phyloP scores from a whole-genome alignment of 805 yeast species.

The Kodamaea fukazawae region DNA sequence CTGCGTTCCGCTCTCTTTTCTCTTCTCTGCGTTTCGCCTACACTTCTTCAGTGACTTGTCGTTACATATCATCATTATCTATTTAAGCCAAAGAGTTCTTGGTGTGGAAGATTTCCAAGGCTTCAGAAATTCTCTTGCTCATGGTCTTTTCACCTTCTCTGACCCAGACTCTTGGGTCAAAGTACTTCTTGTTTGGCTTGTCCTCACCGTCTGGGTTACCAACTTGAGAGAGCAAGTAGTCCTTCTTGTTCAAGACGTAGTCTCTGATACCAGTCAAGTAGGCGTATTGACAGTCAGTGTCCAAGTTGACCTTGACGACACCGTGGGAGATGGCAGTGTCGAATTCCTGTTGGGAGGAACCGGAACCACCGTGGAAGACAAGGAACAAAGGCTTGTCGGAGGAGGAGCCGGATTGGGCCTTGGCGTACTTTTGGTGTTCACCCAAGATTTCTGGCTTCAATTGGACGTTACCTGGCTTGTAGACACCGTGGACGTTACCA shows the following conservation, averaged over 20 bases:
- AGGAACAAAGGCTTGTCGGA: slow-evolving; percentile 79
- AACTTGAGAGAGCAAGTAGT: slow-evolving; percentile 81
- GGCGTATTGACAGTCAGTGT: slow-evolving; percentile 98
- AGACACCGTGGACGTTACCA: slow-evolving; percentile 99
- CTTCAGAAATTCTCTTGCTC: slow-evolving; percentile 79
- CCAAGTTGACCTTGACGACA: slow-evolving; percentile 98
- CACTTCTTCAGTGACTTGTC: no score
- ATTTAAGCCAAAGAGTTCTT: slow-evolving; percentile 28
- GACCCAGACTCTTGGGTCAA: slow-evolving; percentile 99
- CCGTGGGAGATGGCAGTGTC: slow-evolving; percentile 88
- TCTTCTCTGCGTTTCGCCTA: no score
- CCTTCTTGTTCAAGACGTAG: slow-evolving; percentile 94
- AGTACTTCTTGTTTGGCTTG: slow-evolving; percentile 99
- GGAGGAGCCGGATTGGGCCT: slow-evolving; percentile 55
- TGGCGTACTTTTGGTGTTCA: slow-evolving; percentile 91
- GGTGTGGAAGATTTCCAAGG: slow-evolving; percentile 84
- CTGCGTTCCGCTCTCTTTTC: no score
- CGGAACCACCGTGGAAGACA: slow-evolving; percentile 99
- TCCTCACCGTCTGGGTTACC: slow-evolving; percentile 99
- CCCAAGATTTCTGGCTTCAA: slow-evolving; percentile 91
- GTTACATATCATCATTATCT: slow-evolving; percentile 1
- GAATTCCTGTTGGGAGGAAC: slow-evolving; percentile 90
- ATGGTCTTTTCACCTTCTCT: slow-evolving; percentile 99
- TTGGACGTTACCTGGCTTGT: slow-evolving; percentile 98
- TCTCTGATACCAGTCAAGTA: slow-evolving; percentile 97